Evolutionary conservation across 768 basidiomycete genomes (phyloP).

Genomic region (Collybia sp.): DNA sequence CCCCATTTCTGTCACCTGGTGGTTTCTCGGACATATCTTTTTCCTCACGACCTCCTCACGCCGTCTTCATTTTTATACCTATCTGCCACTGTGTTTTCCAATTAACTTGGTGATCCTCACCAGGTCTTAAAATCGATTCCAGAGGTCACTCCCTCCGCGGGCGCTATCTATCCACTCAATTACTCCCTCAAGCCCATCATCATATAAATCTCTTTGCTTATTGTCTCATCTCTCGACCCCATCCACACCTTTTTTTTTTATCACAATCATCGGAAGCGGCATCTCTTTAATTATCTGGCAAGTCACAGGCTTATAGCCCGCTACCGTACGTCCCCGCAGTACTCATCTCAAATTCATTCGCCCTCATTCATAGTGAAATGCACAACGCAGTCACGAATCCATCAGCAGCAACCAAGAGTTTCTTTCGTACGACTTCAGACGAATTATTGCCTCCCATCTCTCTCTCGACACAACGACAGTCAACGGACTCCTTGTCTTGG

Average conservation of each 20-base stretch:
- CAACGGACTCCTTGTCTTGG: constrained; percentile 43
- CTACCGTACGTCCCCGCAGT: too few relatives aligned
- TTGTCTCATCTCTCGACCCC: constrained; percentile 13
- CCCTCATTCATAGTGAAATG: constrained; percentile 52
- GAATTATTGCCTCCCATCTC: constrained; percentile 29
- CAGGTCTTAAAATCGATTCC: constrained; percentile 16
- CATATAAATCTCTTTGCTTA: constrained; percentile 20
- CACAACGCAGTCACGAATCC: constrained; percentile 60
- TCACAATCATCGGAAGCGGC: constrained; percentile 20
- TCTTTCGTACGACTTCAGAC: constrained; percentile 26
- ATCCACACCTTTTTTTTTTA: constrained; percentile 9
- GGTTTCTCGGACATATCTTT: constrained; percentile 14
- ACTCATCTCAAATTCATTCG: constrained; percentile 17
- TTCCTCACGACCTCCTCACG: constrained; percentile 58
- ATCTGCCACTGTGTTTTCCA: constrained; percentile 28
- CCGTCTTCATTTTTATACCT: constrained; percentile 49
- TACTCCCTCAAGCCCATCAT: constrained; percentile 5
- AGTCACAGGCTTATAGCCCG: constrained; percentile 12
- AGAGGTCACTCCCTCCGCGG: constrained; percentile 24
- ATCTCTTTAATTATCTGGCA: constrained; percentile 40
- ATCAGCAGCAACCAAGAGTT: constrained; percentile 38
- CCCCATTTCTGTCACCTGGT: constrained; percentile 23
- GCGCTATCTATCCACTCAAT: constrained; percentile 19
- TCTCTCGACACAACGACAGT: constrained; percentile 24
- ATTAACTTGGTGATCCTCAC: constrained; percentile 11